Percentiles rank a stretch among this genome's conserved stretches.
phyloP scores from a whole-genome alignment of 1,284 basidiomycete species.

The Sanghuangporus baumii region DNA sequence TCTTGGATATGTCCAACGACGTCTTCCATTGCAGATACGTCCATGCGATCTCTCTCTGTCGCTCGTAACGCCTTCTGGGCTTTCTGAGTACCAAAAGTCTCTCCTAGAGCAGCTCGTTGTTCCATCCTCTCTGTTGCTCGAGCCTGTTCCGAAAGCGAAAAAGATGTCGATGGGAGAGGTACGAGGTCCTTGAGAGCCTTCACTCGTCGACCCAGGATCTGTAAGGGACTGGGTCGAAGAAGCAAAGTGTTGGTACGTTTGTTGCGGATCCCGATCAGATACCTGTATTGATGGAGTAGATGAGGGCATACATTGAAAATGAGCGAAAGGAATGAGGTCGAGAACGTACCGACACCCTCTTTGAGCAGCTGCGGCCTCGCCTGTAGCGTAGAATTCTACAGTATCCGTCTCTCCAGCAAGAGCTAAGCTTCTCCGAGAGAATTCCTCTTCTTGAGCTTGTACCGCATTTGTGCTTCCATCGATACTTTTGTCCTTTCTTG shows the following conservation, averaged over 20 bases:
- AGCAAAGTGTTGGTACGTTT: conserved; percentile 64
- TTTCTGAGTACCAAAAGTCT: conserved; percentile 91
- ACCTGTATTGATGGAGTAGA: conserved; percentile 33
- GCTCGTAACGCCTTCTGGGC: conserved; percentile 81
- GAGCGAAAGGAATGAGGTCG: not conserved
- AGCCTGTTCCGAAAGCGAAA: not conserved
- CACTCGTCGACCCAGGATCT: conserved; percentile 72
- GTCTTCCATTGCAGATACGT: conserved; percentile 78
- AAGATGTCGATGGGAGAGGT: conserved; percentile 32
- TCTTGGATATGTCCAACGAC: conserved; percentile 76
- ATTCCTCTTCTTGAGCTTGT: conserved; percentile 31
- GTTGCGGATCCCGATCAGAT: conserved; percentile 66
- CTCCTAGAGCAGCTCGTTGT: conserved; percentile 76
- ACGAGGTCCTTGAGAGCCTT: conserved; percentile 54
- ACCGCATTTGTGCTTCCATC: no score
- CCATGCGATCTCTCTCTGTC: conserved; percentile 82
- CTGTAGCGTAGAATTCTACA: conserved; percentile 51
- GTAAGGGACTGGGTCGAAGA: conserved; percentile 65
- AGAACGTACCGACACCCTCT: conserved; percentile 55
- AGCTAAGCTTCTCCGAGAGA: conserved; percentile 44
- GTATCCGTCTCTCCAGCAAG: conserved; percentile 70
- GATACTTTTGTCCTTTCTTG: not conserved
- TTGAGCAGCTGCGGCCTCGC: conserved; percentile 39
- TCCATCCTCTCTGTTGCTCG: conserved; percentile 49
- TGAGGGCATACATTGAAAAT: conserved; percentile 4